These are phyloP conservation scores for Gardenia jasminoides DNA, from an alignment of 257 asterid species.

Conservation along the genomic window DNA sequence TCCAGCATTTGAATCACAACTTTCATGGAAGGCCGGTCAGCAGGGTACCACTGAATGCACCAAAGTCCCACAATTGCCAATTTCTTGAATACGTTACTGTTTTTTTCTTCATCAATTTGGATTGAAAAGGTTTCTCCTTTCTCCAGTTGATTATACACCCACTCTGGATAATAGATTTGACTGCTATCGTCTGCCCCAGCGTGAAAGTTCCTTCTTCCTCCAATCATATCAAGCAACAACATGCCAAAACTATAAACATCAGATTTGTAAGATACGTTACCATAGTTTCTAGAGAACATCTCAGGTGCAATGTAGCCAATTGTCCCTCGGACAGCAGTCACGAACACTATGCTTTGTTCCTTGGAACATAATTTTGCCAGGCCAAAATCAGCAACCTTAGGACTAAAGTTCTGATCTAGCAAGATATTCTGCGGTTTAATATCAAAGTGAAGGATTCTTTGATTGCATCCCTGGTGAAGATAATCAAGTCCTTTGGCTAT, in stretches of 20 bases:
- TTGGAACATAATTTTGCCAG: constrained; percentile 65
- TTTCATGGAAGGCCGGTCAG: constrained; percentile 68
- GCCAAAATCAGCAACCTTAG: constrained; percentile 76
- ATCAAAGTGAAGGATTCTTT: constrained; percentile 69
- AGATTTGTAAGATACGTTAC: constrained; percentile 63
- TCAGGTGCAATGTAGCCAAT: constrained; percentile 78
- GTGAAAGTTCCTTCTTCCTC: constrained; percentile 46
- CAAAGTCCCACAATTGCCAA: constrained; percentile 70
- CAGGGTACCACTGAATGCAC: constrained; percentile 86
- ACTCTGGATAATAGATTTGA: constrained; percentile 62
- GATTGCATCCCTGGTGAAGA: constrained; percentile 78
- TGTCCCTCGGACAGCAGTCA: constrained; percentile 35
- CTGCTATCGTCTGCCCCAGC: constrained; percentile 33
- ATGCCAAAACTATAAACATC: constrained; percentile 74
- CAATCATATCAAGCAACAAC: constrained; percentile 70
- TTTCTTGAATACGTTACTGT: constrained; percentile 47
- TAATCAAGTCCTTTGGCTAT: constrained; percentile 66
- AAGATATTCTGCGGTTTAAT: constrained; percentile 68
- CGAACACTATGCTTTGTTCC: constrained; percentile 43
- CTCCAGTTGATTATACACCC: constrained; percentile 75
- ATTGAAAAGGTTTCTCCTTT: constrained; percentile 55
- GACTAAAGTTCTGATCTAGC: constrained; percentile 57
- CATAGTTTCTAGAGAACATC: constrained; percentile 74
- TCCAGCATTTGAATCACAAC: constrained; percentile 72
- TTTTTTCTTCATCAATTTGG: constrained; percentile 49